These are phyloP conservation scores for Pichia cephalocereana DNA, from an alignment of 805 yeast species.

Conservation along the genomic window DNA sequence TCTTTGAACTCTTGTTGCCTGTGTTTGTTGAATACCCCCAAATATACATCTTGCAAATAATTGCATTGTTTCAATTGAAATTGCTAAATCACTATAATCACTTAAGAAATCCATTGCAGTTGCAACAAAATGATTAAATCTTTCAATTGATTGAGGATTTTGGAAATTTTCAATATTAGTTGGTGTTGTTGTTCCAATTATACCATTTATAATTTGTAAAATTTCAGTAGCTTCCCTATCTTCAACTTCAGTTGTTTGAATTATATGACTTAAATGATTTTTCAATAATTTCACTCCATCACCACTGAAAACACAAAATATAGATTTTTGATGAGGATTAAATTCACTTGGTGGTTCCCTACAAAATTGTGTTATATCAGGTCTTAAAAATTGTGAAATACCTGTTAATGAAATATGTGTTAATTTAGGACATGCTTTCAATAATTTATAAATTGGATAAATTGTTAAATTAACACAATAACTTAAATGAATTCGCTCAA, in stretches of 20 bases:
- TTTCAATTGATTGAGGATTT: slow-evolving; percentile 18
- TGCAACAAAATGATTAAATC: slow-evolving; percentile 21
- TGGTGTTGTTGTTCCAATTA: slow-evolving; percentile 16
- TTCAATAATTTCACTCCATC: slow-evolving; percentile 74
- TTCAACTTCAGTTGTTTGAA: slow-evolving; percentile 25
- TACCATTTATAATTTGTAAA: slow-evolving; percentile 22
- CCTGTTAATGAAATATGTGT: slow-evolving; percentile 93
- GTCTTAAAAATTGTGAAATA: slow-evolving; percentile 76
- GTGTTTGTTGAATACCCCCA: slow-evolving; percentile 21
- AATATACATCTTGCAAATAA: slow-evolving; percentile 25
- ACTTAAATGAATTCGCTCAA: slow-evolving; percentile 88
- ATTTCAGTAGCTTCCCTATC: slow-evolving; percentile 25
- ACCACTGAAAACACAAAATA: slow-evolving; percentile 92
- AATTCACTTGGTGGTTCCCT: slow-evolving; percentile 91
- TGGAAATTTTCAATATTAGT: slow-evolving; percentile 12
- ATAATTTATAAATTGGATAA: slow-evolving; percentile 64
- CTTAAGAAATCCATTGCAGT: slow-evolving; percentile 21
- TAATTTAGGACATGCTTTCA: slow-evolving; percentile 73
- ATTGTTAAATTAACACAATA: slow-evolving; percentile 78
- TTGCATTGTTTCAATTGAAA: slow-evolving; percentile 17
- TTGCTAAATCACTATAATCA: slow-evolving; percentile 20
- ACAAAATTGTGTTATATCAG: slow-evolving; percentile 79
- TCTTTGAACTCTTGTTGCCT: slow-evolving; percentile 24
- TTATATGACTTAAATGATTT: slow-evolving; percentile 42
- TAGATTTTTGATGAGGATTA: slow-evolving; percentile 71